A percentile compares a stretch with the other conserved stretches of the same genome.
These are phyloP conservation scores for Diutina rugosa DNA, from an alignment of 1,139 yeast species.

Conservation along the genomic window DNA sequence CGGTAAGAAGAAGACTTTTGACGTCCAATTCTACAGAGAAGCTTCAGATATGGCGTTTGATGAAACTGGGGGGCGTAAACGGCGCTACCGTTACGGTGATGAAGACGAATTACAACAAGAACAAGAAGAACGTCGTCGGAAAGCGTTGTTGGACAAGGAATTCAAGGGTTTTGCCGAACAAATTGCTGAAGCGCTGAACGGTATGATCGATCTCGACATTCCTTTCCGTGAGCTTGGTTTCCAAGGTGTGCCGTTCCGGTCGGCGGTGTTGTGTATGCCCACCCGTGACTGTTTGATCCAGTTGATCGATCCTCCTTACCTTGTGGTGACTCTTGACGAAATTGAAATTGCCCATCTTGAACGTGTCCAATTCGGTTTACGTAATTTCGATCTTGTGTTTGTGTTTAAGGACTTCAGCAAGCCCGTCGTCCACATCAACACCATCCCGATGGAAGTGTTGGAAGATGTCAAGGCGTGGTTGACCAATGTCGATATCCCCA, in stretches of 20 bases:
- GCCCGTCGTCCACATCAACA: slow-evolving; percentile 86
- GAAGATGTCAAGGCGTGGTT: slow-evolving; percentile 95
- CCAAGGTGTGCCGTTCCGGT: slow-evolving; percentile 94
- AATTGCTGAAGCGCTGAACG: slow-evolving; percentile 78
- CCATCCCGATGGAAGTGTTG: slow-evolving; percentile 84
- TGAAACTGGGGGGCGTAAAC: slow-evolving; percentile 91
- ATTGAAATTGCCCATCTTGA: slow-evolving; percentile 92
- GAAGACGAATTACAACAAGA: slow-evolving; percentile 98
- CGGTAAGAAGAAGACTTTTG: slow-evolving; percentile 92
- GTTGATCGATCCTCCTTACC: slow-evolving; percentile 87
- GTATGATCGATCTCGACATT: slow-evolving; percentile 74
- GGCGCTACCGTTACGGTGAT: slow-evolving; percentile 89
- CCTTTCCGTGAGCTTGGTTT: slow-evolving; percentile 96
- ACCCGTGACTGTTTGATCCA: slow-evolving; percentile 94
- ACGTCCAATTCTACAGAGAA: slow-evolving; percentile 91
- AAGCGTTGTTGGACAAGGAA: slow-evolving; percentile 84
- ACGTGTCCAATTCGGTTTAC: slow-evolving; percentile 93
- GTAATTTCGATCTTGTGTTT: slow-evolving; percentile 91
- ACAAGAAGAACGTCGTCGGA: slow-evolving; percentile 92
- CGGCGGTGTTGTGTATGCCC: slow-evolving; percentile 92
- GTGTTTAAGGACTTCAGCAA: slow-evolving; percentile 82
- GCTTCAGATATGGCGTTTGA: slow-evolving; percentile 95
- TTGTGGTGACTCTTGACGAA: slow-evolving; percentile 83
- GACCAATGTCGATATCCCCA: slow-evolving; percentile 90
- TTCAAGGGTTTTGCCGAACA: slow-evolving; percentile 82